Evolutionary conservation across 208 protist genomes (phyloP).

Genomic region (Lotmaria passim): DNA sequence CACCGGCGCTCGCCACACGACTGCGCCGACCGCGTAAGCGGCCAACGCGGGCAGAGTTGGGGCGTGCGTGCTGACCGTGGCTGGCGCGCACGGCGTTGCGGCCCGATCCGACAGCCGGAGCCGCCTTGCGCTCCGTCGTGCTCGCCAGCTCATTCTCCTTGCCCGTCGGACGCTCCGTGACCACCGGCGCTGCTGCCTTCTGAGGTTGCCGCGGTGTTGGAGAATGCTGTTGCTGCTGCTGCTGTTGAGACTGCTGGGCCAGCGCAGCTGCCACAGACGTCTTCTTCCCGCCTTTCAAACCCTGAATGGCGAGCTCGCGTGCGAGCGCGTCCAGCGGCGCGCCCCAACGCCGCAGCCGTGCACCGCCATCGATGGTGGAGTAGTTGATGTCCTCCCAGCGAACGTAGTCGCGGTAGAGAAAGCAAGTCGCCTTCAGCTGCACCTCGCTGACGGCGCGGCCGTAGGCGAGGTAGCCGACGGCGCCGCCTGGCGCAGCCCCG

Average conservation of each 20-base stretch:
- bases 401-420: slow-evolving; percentile 74
- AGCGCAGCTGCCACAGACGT: slow-evolving; percentile 24
- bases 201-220: not conserved
- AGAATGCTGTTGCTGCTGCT: slow-evolving; percentile 2
- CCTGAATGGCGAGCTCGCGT: slow-evolving; percentile 23
- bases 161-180: not conserved
- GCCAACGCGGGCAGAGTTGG: not conserved
- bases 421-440: slow-evolving; percentile 72
- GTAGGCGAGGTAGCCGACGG: slow-evolving; percentile 63
- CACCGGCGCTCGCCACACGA: slow-evolving; percentile 26
- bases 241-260: slow-evolving; percentile 7
- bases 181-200: not conserved
- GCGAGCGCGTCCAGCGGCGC: slow-evolving; percentile 19
- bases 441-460: slow-evolving; percentile 66
- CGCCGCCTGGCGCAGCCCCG: slow-evolving; percentile 50
- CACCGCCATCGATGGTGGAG: slow-evolving; percentile 39
- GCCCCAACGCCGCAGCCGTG: no score
- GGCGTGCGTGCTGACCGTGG: no score
- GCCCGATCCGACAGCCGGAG: slow-evolving; percentile 14
- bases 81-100: slow-evolving; percentile 26
- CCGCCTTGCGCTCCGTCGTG: not conserved
- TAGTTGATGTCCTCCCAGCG: slow-evolving; percentile 88
- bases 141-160: slow-evolving; percentile 1
- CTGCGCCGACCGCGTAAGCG: not conserved
- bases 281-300: slow-evolving; percentile 16